Evolutionary conservation across 805 yeast species (phyloP), one percentile per base, ranked within the genome.

Genomic region (Nakazawaea holstii): DNA sequence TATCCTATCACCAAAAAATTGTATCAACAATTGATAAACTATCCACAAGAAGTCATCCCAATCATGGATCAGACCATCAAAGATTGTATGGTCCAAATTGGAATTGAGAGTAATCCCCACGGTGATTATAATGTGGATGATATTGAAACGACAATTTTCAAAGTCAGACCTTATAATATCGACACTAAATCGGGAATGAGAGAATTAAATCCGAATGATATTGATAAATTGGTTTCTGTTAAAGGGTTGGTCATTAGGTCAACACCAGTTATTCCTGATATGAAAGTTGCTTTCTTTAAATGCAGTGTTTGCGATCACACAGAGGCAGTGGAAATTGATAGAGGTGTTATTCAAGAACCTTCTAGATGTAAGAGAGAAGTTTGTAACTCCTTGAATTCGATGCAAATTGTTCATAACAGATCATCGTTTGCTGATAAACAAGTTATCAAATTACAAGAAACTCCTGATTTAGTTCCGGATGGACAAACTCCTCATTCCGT

Each of bases 401-500:
- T 94, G 97, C 80, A 84, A 49, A 69, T 94, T 42, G 76, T 94
- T 15, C 99, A 94, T 67, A 94, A 94, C 64, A 77, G 99, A 56
- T 87, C 96, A 33, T 77, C 88, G 0, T 94, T 92, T 66, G 94
- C 95, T 26, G 97, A 94, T 66, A 94, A 92, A 61, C 99, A 94
- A 67, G 92, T 94, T 28, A 81, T 94, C 55, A 87, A 88, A 59
- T 70, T 94, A 37, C 99, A 94, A 67, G 99, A 94, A 66, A 90
- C 96, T 0, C 97, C 97, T 0, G 99, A 94, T 65, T 74, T 81
- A 52, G 96, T 92, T 13, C 99, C 99, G 4, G 98, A 87, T 67
- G 99, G 99, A 14, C 99, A 94, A 67, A 94, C 99, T 2, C 99
- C 99, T 1, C 99, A 94, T 65, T 84, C 97, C 11, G 87, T 94